Base-by-base conservation (phyloP, 2,329 filamentous ascomycete species). In the Arthroderma uncinatum region DNA sequence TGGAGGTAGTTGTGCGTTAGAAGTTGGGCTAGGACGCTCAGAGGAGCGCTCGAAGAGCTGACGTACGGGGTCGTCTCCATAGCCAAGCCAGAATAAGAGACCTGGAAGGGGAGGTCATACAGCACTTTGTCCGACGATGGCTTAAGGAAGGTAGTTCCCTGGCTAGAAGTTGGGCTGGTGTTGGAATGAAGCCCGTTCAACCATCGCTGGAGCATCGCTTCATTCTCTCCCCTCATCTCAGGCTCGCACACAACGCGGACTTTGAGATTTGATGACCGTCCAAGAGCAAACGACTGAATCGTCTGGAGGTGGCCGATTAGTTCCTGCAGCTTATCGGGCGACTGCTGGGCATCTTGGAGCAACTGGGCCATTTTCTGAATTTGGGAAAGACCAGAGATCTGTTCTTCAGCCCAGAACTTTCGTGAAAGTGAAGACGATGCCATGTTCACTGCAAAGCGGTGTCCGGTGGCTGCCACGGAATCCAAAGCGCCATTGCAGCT, bases 1-100 rank as follows among this genome's bases (percentile, higher is more conserved):
- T 98, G 93, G 28, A 98, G 79, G 68, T 96, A 88, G 72, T 95
- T 96, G 75, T 98, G 92, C 0, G 92, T 97, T 33, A 98, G 81
- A 16, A 98, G 82, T 69, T 96, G 89, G 10, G 91, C 84, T 21
- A 98, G 82, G 40, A 97, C 86, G 65, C 92, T 89, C 14, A 97
- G 82, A 0, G 90, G 81, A 1, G 93, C 89, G 40, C 87, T 84
- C 55, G 86, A 80, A 0, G 83, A 71, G 44, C 87, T 82, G 2
- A 83, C 85, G 71, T 96, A 98, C 0, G 91, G 87, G 0, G 87
- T 86, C 0, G 92, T 95, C 5, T 87, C 84, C 12, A 95, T 74
- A 16, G 89, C 86, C 47, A 93, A 79, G 14, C 85, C 87, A 6
- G 92, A 89, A 68, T 97, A 97, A 69, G 95, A 96, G 34, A 98